phyloP scores from a whole-genome alignment of 2,329 filamentous ascomycete species.

The Colletotrichum caudatum region DNA sequence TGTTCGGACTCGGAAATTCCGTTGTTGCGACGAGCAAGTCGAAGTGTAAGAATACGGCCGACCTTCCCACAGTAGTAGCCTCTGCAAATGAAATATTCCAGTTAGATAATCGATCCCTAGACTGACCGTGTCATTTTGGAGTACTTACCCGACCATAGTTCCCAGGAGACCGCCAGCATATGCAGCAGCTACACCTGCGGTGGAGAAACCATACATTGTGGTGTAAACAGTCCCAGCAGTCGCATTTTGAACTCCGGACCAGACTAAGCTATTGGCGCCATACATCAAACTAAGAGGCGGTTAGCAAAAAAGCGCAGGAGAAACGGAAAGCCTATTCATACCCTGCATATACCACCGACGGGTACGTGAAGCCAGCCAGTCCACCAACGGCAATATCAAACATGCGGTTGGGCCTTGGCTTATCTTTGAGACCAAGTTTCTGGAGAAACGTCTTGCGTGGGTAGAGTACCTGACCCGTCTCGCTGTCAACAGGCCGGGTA shows the following conservation, averaged over 20 bases:
- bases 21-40: conserved; percentile 54
- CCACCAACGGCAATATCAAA: conserved; percentile 52
- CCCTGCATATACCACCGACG: conserved; percentile 54
- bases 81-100: neutral
- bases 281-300: conserved; percentile 46
- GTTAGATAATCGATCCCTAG: neutral
- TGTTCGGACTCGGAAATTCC: conserved; percentile 58
- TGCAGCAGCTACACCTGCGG: conserved; percentile 41
- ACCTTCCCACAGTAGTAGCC: conserved; percentile 50
- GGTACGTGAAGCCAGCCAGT: conserved; percentile 48
- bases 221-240: conserved; percentile 50
- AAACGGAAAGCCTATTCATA: conserved; percentile 36
- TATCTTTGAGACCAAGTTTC: conserved; percentile 50
- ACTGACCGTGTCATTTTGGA: neutral
- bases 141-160: conserved; percentile 52
- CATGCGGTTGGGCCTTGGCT: conserved; percentile 53
- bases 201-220: conserved; percentile 48
- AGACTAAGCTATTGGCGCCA: conserved; percentile 50
- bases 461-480: conserved; percentile 49
- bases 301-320: no score
- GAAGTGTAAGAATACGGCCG: conserved; percentile 54
- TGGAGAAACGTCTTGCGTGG: conserved; percentile 53
- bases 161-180: conserved; percentile 53
- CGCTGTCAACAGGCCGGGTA: conserved; percentile 36
- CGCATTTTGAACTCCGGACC: conserved; percentile 49